Conservation (phyloP, 108 stramenopile species). For the Nitzschia sp. region DNA sequence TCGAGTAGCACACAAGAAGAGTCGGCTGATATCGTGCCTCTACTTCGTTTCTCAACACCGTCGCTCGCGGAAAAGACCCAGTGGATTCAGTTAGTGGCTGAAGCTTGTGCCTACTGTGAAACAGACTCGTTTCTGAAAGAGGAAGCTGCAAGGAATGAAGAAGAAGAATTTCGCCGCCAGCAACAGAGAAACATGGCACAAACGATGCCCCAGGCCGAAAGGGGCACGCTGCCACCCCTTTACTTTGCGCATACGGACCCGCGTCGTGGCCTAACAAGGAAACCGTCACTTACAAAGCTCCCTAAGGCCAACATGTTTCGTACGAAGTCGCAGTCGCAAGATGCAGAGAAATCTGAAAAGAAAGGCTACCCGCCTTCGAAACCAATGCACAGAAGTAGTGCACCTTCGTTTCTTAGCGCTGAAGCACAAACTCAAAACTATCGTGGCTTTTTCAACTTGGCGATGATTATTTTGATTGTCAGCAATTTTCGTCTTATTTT, state of each 20-base stretch:
- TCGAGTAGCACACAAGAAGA: slow-evolving; percentile 27
- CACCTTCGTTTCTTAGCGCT: slow-evolving; percentile 57
- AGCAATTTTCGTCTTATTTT: slow-evolving; percentile 74
- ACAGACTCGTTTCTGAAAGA: slow-evolving; percentile 55
- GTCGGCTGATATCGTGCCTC: slow-evolving; percentile 57
- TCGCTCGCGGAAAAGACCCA: slow-evolving; percentile 64
- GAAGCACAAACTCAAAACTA: slow-evolving; percentile 73
- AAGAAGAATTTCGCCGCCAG: slow-evolving; percentile 31
- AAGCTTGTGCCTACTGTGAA: slow-evolving; percentile 77
- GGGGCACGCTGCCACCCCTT: slow-evolving; percentile 52
- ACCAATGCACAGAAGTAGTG: slow-evolving; percentile 69
- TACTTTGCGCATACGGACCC: slow-evolving; percentile 34
- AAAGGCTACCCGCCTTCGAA: slow-evolving; percentile 65
- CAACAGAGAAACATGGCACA: slow-evolving; percentile 38
- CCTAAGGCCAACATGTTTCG: slow-evolving; percentile 44
- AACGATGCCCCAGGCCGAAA: slow-evolving; percentile 37
- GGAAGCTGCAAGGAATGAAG: slow-evolving; percentile 29
- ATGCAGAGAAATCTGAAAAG: slow-evolving; percentile 46
- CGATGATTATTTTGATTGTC: slow-evolving; percentile 71
- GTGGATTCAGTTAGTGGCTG: slow-evolving; percentile 74
- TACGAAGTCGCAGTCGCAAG: slow-evolving; percentile 38
- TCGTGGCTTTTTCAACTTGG: slow-evolving; percentile 81
- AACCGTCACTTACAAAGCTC: slow-evolving; percentile 41
- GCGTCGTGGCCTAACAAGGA: slow-evolving; percentile 5
- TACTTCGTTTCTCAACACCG: slow-evolving; percentile 77